These are phyloP conservation scores for Ophiosphaerella herpotricha DNA, from an alignment of 2,329 filamentous ascomycete species.

Conservation along the genomic window DNA sequence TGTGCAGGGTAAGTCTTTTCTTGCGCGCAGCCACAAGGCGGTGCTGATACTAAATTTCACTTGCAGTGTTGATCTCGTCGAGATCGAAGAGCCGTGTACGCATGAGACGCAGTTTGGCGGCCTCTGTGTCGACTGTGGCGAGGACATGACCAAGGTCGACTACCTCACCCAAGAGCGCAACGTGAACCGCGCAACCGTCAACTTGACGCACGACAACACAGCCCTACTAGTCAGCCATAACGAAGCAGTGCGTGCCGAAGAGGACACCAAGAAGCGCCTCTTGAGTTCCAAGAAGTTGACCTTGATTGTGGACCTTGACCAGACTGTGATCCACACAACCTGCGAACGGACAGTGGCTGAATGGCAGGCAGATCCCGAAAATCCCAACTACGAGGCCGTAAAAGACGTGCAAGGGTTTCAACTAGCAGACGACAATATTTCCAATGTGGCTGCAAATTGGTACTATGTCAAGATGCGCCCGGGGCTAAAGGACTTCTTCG, in stretches of 20 bases:
- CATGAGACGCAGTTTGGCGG: constrained; percentile 92
- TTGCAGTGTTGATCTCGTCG: constrained; percentile 62
- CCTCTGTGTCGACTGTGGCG: constrained; percentile 88
- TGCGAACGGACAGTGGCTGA: constrained; percentile 96
- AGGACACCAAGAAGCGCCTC: constrained; percentile 82
- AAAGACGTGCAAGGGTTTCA: constrained; percentile 89
- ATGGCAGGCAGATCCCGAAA: constrained; percentile 86
- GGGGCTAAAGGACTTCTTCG: constrained; percentile 78
- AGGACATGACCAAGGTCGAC: constrained; percentile 89
- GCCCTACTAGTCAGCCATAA: constrained; percentile 81
- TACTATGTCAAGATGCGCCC: constrained; percentile 99
- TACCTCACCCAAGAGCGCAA: constrained; percentile 82
- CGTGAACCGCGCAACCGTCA: constrained; percentile 85
- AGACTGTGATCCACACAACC: constrained; percentile 97
- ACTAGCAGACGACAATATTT: constrained; percentile 72
- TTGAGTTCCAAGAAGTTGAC: constrained; percentile 82
- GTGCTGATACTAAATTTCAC: constrained; percentile 3
- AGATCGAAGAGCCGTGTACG: constrained; percentile 87
- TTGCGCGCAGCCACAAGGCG: constrained; percentile 1
- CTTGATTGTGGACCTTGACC: constrained; percentile 94
- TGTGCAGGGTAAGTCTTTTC: constrained; percentile 42
- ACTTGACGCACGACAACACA: constrained; percentile 92
- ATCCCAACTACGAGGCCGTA: constrained; percentile 89
- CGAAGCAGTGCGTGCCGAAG: constrained; percentile 81
- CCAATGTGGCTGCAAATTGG: constrained; percentile 57